Base-by-base conservation (phyloP, 345 rosid genomes). In the Adansonia digitata region DNA sequence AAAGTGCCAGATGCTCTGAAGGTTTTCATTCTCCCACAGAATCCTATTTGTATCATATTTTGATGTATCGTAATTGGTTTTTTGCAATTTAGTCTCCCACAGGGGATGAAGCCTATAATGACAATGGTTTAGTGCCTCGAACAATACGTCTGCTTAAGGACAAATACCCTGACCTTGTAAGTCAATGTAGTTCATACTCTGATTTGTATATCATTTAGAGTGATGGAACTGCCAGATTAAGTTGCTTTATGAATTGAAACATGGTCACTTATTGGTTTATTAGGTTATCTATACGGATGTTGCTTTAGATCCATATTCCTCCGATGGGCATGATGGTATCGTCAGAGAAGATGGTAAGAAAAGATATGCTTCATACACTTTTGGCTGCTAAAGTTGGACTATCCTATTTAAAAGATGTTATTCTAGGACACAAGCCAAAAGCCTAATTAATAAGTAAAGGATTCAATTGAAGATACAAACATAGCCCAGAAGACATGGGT, bases 1-100 rank as follows among this genome's bases (percentile, higher is more conserved):
- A 94, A 94, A 90, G 91, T 94, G 77, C 98, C 98, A 0, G 98
- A 94, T 81, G 97, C 88, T 73, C 72, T 94, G 74, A 94, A 94
- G 98, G 98, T 90, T 77, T 80, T 69, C 26, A 26, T 75, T 72
- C 74, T 77, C 73, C 27, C 59, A 77, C 29, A 37, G 31, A 57
- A 42, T 75, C 72, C 43, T 39, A 65, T 75, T 67, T 76, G 40
- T 39, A 48, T 15, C 46, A 13, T 7, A 55, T 39, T 45, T 46
- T 71, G 24, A 59, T 70, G 35, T 63, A 65, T 51, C 68, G 43
- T 64, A 46, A 71, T 48, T 74, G 40, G 39, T 34, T 70, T 59
- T 76, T 75, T 53, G 60, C 67, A 52, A 72, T 9, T 56, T 73
- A 94, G 97, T 62, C 88, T 78, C 84, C 98, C 46, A 83, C 92